A percentile compares a stretch with the other conserved stretches of the same genome.
Conservation (phyloP, 2,329 filamentous ascomycete genomes). For the Ophiostoma montium region DNA sequence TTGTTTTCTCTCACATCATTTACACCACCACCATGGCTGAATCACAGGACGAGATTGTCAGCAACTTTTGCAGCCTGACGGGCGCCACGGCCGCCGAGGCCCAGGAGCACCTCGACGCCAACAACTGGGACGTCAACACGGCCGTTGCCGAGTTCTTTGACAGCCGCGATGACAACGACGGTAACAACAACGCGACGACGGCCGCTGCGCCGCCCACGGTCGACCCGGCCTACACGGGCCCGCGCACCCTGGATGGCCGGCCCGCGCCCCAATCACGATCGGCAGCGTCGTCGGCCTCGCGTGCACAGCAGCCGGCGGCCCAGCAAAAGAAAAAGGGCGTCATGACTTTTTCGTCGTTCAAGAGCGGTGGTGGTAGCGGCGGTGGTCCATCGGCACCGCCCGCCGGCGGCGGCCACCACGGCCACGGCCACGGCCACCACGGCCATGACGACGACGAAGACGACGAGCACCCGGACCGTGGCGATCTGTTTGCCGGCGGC, state of each 20-base stretch:
- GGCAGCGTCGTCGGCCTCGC: constrained; percentile 17
- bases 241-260: constrained; percentile 48
- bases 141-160: constrained; percentile 50
- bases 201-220: constrained; percentile 23
- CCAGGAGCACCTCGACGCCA: constrained; percentile 48
- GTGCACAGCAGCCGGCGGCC: constrained; percentile 21
- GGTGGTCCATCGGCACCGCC: constrained; percentile 30
- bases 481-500: constrained; percentile 69
- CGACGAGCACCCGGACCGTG: constrained; percentile 41
- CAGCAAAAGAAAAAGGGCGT: constrained; percentile 44
- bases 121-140: constrained; percentile 50
- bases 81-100: constrained; percentile 24
- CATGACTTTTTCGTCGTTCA: constrained; percentile 44
- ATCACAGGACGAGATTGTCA: constrained; percentile 12
- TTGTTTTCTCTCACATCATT: no score
- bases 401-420: constrained; percentile 43
- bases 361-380: constrained; percentile 26
- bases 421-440: constrained; percentile 41
- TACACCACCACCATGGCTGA: constrained; percentile 6
- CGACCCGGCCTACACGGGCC: constrained; percentile 39
- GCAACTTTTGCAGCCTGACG: constrained; percentile 11
- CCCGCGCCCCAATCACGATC: constrained; percentile 33
- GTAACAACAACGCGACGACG: constrained; percentile 31
- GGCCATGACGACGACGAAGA: constrained; percentile 42
- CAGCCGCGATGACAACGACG: constrained; percentile 35